Evolutionary conservation across 805 yeast species (phyloP).

Genomic region (Candida berthetii): DNA sequence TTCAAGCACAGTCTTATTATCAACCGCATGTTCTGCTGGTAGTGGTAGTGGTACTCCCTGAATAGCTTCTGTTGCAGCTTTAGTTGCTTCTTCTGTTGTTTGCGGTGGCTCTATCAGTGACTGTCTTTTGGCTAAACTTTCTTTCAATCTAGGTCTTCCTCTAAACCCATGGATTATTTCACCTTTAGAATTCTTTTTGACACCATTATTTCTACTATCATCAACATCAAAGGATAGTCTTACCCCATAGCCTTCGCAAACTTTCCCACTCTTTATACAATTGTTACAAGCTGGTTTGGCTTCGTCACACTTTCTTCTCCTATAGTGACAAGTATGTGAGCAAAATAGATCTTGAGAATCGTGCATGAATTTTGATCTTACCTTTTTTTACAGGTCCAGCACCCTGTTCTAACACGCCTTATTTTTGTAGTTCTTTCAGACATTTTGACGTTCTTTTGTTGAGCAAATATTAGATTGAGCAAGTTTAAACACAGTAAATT

Average conservation of each 20-base stretch:
- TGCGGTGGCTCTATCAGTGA: background rate
- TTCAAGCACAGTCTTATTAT: no score
- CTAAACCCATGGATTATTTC: conserved; percentile 33
- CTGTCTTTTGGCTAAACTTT: conserved; percentile 23
- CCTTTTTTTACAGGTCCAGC: conserved; percentile 52
- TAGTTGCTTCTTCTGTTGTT: background rate
- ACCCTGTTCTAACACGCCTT: conserved; percentile 48
- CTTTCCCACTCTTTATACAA: conserved; percentile 35
- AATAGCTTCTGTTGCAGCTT: background rate
- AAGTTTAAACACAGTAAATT: no score
- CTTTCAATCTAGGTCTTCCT: conserved; percentile 34
- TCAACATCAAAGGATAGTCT: conserved; percentile 45
- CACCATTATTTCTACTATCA: conserved; percentile 29
- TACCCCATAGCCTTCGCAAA: conserved; percentile 45
- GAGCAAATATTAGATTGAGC: background rate
- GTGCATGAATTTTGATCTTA: conserved; percentile 15
- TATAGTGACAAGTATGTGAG: conserved; percentile 5
- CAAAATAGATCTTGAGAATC: background rate
- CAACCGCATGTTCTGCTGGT: background rate
- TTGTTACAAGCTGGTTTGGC: conserved; percentile 44
- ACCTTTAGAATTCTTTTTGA: conserved; percentile 24
- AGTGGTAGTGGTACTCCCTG: background rate
- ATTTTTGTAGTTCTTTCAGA: conserved; percentile 23
- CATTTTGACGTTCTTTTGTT: background rate
- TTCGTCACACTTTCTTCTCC: conserved; percentile 54